Evolutionary conservation across 148 eudicot genomes (phyloP), one percentile per base, ranked within the genome.

Genomic region (Nepenthes mirabilis): DNA sequence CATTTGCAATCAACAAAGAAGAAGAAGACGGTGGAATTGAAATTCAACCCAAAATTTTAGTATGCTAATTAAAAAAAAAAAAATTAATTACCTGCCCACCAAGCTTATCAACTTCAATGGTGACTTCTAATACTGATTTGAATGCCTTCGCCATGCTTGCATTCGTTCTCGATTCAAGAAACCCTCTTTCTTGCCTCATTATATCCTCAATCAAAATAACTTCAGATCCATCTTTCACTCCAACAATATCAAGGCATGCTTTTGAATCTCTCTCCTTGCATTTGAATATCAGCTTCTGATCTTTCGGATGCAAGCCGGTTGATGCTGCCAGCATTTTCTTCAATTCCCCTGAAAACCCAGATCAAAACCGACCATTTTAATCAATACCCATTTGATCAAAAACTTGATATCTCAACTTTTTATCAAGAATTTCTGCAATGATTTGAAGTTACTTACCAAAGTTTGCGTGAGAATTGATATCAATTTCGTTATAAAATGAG

Each of bases 151-250:
- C 84, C 68, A 75, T 65, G 52, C 62, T 74, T 2, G 76, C 77
- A 68, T 56, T 82, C 62, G 61, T 73, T 5, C 68, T 50, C 13
- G 72, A 55, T 43, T 83, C 87, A 8, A 80, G 47, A 52, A 55
- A 59, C 47, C 77, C 37, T 10, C 64, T 82, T 59, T 82, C 86
- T 68, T 67, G 73, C 59, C 71, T 71, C 14, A 68, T 36, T n/a
- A 67, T 68, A 64, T 84, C 84, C 63, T 75, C 75, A 58, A 78
- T 50, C 52, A 88, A 47, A 36, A 76, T 76, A 13, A 88, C 58
- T 58, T 69, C 82, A 36, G 95, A 82, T 60, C 88, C 88, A 62
- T 88, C 66, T 45, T 68, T 84, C 55, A 87, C 90, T 7, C 90
- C 95, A 34, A 63, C 69, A 62, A 55, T 72, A 68, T 84, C 86